phyloP scores from a whole-genome alignment of 192 early-diverging fungal genomes.

The Pecoramyces ruminantium region DNA sequence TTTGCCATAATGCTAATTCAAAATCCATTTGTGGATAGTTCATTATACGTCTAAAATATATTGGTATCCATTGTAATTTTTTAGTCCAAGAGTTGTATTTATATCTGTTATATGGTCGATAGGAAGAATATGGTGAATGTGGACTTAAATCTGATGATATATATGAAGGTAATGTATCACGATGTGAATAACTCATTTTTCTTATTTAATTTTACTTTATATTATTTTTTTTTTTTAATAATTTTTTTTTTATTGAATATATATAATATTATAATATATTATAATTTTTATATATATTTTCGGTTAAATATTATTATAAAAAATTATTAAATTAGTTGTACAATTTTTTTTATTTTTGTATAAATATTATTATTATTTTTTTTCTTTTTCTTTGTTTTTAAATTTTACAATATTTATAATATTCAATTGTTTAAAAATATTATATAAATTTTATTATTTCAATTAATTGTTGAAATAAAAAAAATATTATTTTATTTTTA shows the following conservation, averaged over 20 bases:
- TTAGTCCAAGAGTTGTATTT: background rate
- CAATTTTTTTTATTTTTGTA: no score
- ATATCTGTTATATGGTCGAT: background rate
- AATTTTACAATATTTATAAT: no score
- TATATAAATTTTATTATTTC: no score
- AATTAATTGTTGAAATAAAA: no score
- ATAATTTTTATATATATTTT: no score
- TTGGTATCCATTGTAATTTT: background rate
- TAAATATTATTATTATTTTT: no score
- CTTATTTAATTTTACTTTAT: background rate
- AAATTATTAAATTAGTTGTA: no score
- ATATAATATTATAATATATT: no score
- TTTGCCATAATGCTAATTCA: constrained; percentile 77
- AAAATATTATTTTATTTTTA: no score
- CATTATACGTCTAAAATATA: background rate
- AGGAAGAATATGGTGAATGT: background rate
- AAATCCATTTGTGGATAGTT: constrained; percentile 66
- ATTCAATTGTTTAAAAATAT: no score
- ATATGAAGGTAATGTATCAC: background rate
- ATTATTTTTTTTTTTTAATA: background rate
- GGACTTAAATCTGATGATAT: background rate
- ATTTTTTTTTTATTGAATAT: background rate
- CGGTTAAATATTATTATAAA: no score
- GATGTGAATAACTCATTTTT: background rate
- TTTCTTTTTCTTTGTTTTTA: no score